These are phyloP conservation scores for Rhynchospora tenuis DNA, from an alignment of 176 grass and related monocot species.

Conservation along the genomic window DNA sequence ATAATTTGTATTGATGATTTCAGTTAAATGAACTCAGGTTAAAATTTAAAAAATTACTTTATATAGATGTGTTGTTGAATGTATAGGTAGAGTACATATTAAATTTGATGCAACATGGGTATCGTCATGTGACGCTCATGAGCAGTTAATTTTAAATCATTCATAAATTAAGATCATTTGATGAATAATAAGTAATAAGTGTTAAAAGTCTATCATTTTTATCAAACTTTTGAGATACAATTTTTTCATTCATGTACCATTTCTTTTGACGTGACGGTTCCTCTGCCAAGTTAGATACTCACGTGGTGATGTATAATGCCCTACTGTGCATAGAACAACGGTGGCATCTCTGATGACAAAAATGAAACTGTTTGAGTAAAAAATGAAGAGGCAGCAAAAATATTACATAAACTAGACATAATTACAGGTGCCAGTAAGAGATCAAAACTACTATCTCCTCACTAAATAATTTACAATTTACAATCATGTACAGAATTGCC, in stretches of 20 bases:
- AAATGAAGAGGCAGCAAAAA: not conserved
- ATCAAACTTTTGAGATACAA: not conserved
- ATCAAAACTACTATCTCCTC: not conserved
- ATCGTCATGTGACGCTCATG: no score
- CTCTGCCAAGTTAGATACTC: not conserved
- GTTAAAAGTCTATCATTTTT: no score
- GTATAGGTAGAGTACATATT: no score
- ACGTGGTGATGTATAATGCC: not conserved
- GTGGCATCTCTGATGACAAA: not conserved
- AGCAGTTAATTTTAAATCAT: no score
- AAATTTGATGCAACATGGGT: no score
- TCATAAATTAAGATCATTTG: no score
- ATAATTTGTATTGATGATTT: no score
- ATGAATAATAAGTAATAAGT: no score
- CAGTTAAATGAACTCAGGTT: no score
- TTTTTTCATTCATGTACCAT: not conserved
- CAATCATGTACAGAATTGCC: constrained; percentile 6
- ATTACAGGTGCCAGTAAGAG: not conserved
- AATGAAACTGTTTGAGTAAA: not conserved
- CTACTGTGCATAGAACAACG: not conserved
- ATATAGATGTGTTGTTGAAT: no score
- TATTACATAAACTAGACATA: not conserved
- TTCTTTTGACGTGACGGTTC: not conserved
- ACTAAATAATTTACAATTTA: constrained; percentile 11
- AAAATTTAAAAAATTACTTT: no score